phyloP scores from a whole-genome alignment of 2,329 filamentous ascomycete genomes.

The Dactylellina drechsleri region DNA sequence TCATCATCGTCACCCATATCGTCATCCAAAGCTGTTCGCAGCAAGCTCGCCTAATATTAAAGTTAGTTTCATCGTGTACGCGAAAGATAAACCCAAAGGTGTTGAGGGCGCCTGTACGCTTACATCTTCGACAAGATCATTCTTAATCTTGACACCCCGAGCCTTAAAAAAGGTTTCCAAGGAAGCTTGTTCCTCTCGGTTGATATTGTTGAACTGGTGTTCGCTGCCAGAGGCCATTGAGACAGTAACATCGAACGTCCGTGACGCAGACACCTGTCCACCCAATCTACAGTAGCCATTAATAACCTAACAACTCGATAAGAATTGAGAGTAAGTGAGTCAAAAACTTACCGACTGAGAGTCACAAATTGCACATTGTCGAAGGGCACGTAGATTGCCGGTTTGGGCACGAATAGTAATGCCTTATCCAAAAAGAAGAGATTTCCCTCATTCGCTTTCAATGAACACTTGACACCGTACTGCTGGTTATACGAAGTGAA shows the following conservation, averaged over 20 bases:
- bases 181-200: conserved; percentile 94
- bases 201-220: conserved; percentile 98
- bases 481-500: conserved; percentile 94
- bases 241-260: conserved; percentile 97
- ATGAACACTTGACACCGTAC: conserved; percentile 98
- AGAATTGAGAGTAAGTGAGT: neutral
- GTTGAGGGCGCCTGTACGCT: conserved; percentile 63
- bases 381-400: conserved; percentile 94
- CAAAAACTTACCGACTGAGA: conserved; percentile 72
- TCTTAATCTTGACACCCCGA: conserved; percentile 95
- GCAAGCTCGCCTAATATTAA: conserved; percentile 66
- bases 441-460: conserved; percentile 98
- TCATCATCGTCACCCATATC: conserved; percentile 88
- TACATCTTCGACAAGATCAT: conserved; percentile 96
- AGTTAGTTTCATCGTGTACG: neutral
- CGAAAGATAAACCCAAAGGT: neutral
- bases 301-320: neutral
- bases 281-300: conserved; percentile 71
- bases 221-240: conserved; percentile 82
- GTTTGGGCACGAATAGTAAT: conserved; percentile 99
- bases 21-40: conserved; percentile 84
- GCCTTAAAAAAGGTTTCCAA: conserved; percentile 98
- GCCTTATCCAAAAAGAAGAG: conserved; percentile 97
- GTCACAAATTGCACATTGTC: conserved; percentile 91
- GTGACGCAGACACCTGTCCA: conserved; percentile 89